A percentile compares a stretch with the other conserved stretches of the same genome.
Conservation (phyloP, 352 stramenopile species). For the Phytopythium montanum region DNA sequence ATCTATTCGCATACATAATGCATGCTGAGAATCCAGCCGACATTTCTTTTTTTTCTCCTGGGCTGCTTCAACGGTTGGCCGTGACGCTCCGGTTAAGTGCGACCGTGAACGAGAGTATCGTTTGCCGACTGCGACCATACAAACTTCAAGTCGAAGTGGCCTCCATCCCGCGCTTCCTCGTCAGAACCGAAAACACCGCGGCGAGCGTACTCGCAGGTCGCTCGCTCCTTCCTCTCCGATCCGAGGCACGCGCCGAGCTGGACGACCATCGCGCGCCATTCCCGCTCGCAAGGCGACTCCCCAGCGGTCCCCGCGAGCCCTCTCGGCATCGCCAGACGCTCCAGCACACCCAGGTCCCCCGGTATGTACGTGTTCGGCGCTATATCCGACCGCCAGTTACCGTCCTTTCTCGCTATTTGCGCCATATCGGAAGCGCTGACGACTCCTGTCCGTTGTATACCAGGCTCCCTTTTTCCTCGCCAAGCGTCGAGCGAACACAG, state of each 20-base stretch:
- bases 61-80: not conserved
- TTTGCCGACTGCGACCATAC: conserved; percentile 13
- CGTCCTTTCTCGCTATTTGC: not conserved
- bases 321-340: no score
- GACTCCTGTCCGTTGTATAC: not conserved
- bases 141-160: conserved; percentile 13
- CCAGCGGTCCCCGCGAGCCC: no score
- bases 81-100: not conserved
- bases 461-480: no score
- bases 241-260: no score
- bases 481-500: no score
- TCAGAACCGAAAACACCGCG: conserved; percentile 2
- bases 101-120: not conserved
- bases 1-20: no score
- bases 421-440: not conserved
- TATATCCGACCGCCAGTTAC: not conserved
- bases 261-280: no score
- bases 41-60: not conserved
- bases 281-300: no score
- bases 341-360: no score
- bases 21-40: not conserved
- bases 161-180: not conserved
- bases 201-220: not conserved
- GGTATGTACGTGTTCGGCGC: no score
- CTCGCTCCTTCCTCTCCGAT: not conserved